Evolutionary conservation across 2,329 filamentous ascomycete genomes (phyloP).

Genomic region (Pseudogymnoascus sp.): DNA sequence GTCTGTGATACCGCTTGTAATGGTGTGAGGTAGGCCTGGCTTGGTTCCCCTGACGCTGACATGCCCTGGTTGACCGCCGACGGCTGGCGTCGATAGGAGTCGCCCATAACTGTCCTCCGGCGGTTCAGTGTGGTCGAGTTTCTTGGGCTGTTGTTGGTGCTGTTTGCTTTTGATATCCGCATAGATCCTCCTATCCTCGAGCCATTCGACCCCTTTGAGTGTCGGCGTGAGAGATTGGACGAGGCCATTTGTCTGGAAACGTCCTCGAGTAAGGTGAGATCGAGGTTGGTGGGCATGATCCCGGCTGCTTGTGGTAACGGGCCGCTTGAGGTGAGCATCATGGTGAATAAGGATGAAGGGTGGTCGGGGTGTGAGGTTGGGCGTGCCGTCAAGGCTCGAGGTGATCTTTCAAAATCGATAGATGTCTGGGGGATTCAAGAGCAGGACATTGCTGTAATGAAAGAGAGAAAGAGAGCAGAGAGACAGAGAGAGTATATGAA

Average conservation of each 20-base stretch:
- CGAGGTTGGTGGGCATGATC: neutral
- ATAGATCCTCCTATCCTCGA: conserved; percentile 44
- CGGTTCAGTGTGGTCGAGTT: conserved; percentile 41
- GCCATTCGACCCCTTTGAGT: conserved; percentile 44
- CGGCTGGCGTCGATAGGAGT: conserved; percentile 31
- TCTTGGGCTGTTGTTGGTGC: conserved; percentile 63
- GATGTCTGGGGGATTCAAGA: neutral
- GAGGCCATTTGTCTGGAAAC: conserved; percentile 44
- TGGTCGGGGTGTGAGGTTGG: neutral
- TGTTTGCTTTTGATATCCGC: conserved; percentile 59
- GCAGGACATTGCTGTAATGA: neutral
- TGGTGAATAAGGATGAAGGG: neutral
- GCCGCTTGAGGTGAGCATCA: conserved; percentile 19
- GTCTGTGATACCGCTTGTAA: conserved; percentile 25
- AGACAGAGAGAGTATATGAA: conserved; percentile 1
- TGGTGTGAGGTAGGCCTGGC: conserved; percentile 11
- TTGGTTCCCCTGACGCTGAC: neutral
- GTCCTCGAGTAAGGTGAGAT: conserved; percentile 41
- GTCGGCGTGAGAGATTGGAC: conserved; percentile 39
- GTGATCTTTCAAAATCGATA: neutral
- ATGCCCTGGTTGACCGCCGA: neutral
- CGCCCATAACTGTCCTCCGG: conserved; percentile 51
- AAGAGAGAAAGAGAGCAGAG: neutral
- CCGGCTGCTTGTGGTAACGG: neutral
- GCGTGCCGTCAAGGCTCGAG: neutral